Conservation (phyloP, 495 filamentous ascomycete species). For the Stereocaulon alpinum region DNA sequence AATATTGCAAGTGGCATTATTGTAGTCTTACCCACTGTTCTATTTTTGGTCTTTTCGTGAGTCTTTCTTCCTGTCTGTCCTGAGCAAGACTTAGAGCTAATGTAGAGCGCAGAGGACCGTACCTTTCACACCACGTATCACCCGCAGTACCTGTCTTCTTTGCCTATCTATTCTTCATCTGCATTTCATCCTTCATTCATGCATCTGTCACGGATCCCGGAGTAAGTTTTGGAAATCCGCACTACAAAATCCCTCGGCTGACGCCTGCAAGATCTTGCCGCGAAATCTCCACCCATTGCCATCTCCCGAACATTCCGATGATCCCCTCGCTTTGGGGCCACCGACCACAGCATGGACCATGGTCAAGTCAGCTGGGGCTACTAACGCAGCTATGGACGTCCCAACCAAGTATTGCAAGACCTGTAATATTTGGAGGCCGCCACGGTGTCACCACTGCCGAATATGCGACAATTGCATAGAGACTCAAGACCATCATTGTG, state of each 20-base stretch:
- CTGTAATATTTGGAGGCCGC: slow-evolving; percentile 92
- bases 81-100: slow-evolving; percentile 16
- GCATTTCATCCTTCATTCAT: slow-evolving; percentile 85
- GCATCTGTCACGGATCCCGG: slow-evolving; percentile 87
- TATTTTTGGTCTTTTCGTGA: slow-evolving; percentile 81
- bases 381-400: slow-evolving; percentile 82
- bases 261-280: slow-evolving; percentile 56
- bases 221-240: slow-evolving; percentile 43
- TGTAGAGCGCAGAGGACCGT: slow-evolving; percentile 50
- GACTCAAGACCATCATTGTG: slow-evolving; percentile 96
- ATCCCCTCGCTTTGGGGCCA: slow-evolving; percentile 70
- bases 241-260: slow-evolving; percentile 19
- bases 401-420: slow-evolving; percentile 96
- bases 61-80: slow-evolving; percentile 22
- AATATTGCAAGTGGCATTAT: slow-evolving; percentile 79
- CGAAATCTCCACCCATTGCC: slow-evolving; percentile 68
- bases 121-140: slow-evolving; percentile 82
- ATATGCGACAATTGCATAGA: slow-evolving; percentile 95
- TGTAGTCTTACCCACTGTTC: slow-evolving; percentile 59
- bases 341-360: slow-evolving; percentile 84
- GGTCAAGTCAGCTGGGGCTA: slow-evolving; percentile 64
- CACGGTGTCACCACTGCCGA: slow-evolving; percentile 90
- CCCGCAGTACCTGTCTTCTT: slow-evolving; percentile 87
- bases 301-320: slow-evolving; percentile 46
- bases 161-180: slow-evolving; percentile 81